These are phyloP conservation scores for Capsella bursapastoris DNA, from an alignment of 345 rosid species.

Conservation along the genomic window DNA sequence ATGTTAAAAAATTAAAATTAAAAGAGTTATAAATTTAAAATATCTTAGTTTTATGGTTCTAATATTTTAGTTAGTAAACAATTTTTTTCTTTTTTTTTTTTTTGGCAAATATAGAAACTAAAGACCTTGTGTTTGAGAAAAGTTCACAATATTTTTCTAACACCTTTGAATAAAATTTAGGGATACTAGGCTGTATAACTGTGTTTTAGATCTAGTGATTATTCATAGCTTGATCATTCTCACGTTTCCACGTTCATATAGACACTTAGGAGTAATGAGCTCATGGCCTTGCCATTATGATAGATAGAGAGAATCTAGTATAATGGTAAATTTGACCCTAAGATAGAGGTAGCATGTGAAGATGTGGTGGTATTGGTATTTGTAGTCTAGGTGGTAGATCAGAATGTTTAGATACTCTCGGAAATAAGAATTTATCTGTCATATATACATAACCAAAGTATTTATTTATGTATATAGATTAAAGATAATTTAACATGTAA, in stretches of 20 bases:
- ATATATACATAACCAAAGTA: not conserved
- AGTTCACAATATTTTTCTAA: too few relatives aligned
- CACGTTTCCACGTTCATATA: slow-evolving; percentile 33
- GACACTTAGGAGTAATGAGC: slow-evolving; percentile 15
- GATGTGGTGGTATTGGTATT: slow-evolving; percentile 3
- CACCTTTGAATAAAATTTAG: not conserved
- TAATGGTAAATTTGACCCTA: slow-evolving; percentile 10
- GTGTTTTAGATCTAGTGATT: not conserved
- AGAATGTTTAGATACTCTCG: slow-evolving; percentile 10
- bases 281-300: slow-evolving; percentile 18
- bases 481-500: not conserved
- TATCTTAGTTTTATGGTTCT: not conserved
- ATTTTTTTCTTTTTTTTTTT: too few relatives aligned
- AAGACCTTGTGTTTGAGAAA: not conserved
- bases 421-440: not conserved
- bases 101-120: too few relatives aligned
- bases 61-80: not conserved
- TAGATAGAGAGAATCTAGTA: not conserved
- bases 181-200: not conserved
- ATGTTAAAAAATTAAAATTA: too few relatives aligned
- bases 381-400: slow-evolving; percentile 6
- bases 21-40: too few relatives aligned
- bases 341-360: slow-evolving; percentile 21
- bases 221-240: slow-evolving; percentile 6
- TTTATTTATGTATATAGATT: not conserved